phyloP scores from a whole-genome alignment of 306 rosid genomes.

The Acacia confusa region DNA sequence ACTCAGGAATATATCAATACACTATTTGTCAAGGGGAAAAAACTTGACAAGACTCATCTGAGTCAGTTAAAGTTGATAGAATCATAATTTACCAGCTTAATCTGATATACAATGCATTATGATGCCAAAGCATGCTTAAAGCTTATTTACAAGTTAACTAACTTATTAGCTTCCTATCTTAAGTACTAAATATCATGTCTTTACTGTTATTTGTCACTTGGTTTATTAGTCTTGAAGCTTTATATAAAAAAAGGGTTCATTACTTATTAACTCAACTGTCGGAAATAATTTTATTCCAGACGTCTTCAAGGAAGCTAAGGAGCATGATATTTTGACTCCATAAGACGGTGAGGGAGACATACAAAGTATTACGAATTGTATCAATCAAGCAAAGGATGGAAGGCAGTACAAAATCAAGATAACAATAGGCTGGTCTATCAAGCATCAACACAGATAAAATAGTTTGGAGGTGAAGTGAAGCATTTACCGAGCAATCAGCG shows the following conservation, averaged over 20 bases:
- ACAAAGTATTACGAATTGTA: constrained; percentile 8
- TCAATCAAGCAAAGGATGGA: constrained; percentile 7
- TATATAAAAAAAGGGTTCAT: neutral
- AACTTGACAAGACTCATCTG: constrained; percentile 8
- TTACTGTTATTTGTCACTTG: neutral
- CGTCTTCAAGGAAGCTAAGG: constrained; percentile 12
- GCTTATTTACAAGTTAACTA: constrained; percentile 25
- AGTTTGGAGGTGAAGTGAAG: constrained; percentile 34
- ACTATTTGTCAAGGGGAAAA: neutral
- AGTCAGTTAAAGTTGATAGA: constrained; percentile 17
- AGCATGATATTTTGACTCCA: constrained; percentile 6
- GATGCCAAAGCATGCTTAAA: constrained; percentile 27
- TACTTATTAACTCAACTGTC: neutral
- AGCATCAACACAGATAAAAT: constrained; percentile 21
- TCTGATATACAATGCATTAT: constrained; percentile 8
- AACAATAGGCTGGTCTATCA: neutral
- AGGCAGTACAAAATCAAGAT: constrained; percentile 13
- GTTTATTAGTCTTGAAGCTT: constrained; percentile 3
- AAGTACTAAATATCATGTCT: neutral
- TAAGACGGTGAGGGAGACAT: neutral
- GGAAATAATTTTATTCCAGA: constrained; percentile 1
- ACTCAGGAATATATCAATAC: neutral
- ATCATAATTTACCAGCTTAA: constrained; percentile 16
- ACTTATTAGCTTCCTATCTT: neutral
- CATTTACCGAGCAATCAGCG: constrained; percentile 79